phyloP scores from a whole-genome alignment of 768 basidiomycete species.

The Termitomyces sp. region DNA sequence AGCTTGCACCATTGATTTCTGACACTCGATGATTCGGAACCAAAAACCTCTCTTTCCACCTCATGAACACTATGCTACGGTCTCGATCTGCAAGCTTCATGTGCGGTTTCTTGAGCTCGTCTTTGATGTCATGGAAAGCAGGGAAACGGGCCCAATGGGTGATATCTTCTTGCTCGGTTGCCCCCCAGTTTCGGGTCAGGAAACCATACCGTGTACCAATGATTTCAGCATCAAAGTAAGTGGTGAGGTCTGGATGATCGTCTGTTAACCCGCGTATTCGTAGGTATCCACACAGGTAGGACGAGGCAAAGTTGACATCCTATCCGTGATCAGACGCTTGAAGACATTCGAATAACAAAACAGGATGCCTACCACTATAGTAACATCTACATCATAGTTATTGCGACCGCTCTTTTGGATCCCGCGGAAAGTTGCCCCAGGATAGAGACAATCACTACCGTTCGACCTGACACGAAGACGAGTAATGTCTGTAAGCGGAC shows the following conservation, averaged over 20 bases:
- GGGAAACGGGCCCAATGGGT: slow-evolving; percentile 95
- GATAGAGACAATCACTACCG: slow-evolving; percentile 75
- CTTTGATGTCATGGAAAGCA: slow-evolving; percentile 74
- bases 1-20: slow-evolving; percentile 92
- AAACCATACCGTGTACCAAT: slow-evolving; percentile 91
- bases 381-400: slow-evolving; percentile 91
- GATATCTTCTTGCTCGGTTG: slow-evolving; percentile 86
- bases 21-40: slow-evolving; percentile 93
- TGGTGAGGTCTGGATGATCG: slow-evolving; percentile 93
- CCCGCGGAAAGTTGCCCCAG: slow-evolving; percentile 84
- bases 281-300: slow-evolving; percentile 87
- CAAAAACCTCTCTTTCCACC: slow-evolving; percentile 95
- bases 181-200: slow-evolving; percentile 86
- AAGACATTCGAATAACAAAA: slow-evolving; percentile 5
- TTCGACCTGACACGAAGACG: slow-evolving; percentile 67
- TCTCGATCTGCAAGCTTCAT: slow-evolving; percentile 74
- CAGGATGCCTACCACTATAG: slow-evolving; percentile 69
- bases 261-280: slow-evolving; percentile 90
- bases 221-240: slow-evolving; percentile 95
- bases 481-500: slow-evolving; percentile 71
- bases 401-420: slow-evolving; percentile 93
- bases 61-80: slow-evolving; percentile 85
- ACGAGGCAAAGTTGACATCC: slow-evolving; percentile 87
- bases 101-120: slow-evolving; percentile 72
- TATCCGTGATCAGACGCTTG: slow-evolving; percentile 7